Conservation (phyloP, 345 rosid species). For the Pugionium dolabratum region DNA sequence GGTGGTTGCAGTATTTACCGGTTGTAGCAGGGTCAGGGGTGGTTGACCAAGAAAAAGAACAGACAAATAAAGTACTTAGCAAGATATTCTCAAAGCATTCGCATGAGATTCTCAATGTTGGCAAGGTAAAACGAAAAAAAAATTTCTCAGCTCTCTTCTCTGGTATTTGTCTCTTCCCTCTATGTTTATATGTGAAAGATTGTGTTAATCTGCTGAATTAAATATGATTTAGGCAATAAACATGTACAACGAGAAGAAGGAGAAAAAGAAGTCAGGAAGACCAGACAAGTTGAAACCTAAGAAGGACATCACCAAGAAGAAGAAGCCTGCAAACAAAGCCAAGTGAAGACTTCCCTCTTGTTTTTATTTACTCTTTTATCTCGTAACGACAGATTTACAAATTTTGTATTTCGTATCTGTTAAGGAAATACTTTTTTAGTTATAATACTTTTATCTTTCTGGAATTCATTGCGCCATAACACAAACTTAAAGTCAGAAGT, state of each 20-base stretch:
- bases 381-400: background rate
- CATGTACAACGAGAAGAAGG: constrained; percentile 78
- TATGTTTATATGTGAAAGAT: background rate
- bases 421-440: background rate
- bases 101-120: constrained; percentile 77
- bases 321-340: constrained; percentile 33
- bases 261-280: constrained; percentile 50
- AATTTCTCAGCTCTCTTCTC: constrained; percentile 8
- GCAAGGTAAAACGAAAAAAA: constrained; percentile 55
- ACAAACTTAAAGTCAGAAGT: background rate
- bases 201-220: background rate
- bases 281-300: constrained; percentile 39
- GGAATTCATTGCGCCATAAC: constrained; percentile 2
- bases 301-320: constrained; percentile 39
- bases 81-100: constrained; percentile 84
- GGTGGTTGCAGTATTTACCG: constrained; percentile 63
- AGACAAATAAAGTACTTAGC: constrained; percentile 72
- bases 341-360: constrained; percentile 13
- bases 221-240: constrained; percentile 61
- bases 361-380: constrained; percentile 1
- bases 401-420: constrained; percentile 18
- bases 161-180: background rate
- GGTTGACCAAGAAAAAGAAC: constrained; percentile 71
- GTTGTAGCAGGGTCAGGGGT: constrained; percentile 64
- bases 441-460: background rate